Conservation (phyloP, 1,139 yeast species). For the Petasospora rhodanensis region DNA sequence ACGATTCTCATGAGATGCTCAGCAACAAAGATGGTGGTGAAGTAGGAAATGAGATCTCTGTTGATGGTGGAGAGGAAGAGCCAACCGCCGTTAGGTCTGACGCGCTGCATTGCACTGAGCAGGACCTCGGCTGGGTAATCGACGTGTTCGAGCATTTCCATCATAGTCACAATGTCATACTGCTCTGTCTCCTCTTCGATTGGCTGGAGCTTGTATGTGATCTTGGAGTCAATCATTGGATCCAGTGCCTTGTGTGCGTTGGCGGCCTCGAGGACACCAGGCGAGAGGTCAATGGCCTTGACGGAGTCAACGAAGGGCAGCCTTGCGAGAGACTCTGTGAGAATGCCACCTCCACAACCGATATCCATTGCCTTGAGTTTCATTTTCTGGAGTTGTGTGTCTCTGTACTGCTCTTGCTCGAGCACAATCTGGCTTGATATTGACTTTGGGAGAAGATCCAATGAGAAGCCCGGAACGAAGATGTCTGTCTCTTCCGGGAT, state of each 20-base stretch:
- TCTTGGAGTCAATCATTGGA: slow-evolving; percentile 50
- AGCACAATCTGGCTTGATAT: slow-evolving; percentile 43
- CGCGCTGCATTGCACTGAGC: slow-evolving; percentile 57
- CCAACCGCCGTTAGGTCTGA: slow-evolving; percentile 82
- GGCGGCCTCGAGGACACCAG: slow-evolving; percentile 80
- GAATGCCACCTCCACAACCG: slow-evolving; percentile 97
- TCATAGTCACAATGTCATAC: slow-evolving; percentile 81
- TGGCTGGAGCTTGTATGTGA: slow-evolving; percentile 56
- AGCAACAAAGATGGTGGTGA: slow-evolving; percentile 89
- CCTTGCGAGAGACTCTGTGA: slow-evolving; percentile 84
- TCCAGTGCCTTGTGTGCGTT: slow-evolving; percentile 60
- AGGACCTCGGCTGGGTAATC: slow-evolving; percentile 75
- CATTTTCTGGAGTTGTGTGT: slow-evolving; percentile 33
- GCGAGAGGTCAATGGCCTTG: slow-evolving; percentile 79
- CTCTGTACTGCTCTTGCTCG: slow-evolving; percentile 41
- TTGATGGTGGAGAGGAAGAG: slow-evolving; percentile 87
- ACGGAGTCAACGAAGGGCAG: slow-evolving; percentile 59
- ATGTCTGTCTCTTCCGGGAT: slow-evolving; percentile 48
- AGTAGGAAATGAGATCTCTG: slow-evolving; percentile 84
- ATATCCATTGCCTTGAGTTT: slow-evolving; percentile 66
- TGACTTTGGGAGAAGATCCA: slow-evolving; percentile 57
- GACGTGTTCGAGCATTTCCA: slow-evolving; percentile 94
- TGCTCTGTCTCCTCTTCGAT: slow-evolving; percentile 50
- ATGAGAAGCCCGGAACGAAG: slow-evolving; percentile 75
- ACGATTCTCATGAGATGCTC: slow-evolving; percentile 77